phyloP scores from a whole-genome alignment of 306 rosid species.

The Echinosophora koreensis region DNA sequence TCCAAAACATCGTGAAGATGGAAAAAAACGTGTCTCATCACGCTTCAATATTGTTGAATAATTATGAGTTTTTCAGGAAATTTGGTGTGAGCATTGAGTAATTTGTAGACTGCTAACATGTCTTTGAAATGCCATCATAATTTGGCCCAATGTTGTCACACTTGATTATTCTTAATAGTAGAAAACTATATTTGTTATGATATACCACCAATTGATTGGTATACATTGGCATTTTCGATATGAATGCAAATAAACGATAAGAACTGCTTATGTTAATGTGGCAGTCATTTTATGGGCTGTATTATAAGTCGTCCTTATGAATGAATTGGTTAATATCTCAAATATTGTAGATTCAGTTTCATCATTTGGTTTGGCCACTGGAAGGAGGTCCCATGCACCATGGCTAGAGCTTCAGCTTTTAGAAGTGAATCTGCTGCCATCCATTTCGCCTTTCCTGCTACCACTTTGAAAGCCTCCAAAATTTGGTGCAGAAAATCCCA shows the following conservation, averaged over 20 bases:
- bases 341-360: too few species aligned
- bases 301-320: too few species aligned
- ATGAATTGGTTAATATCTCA: too few species aligned
- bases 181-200: slow-evolving; percentile 16
- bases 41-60: slow-evolving; percentile 39
- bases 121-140: slow-evolving; percentile 7
- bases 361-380: too few species aligned
- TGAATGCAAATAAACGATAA: background rate
- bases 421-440: too few species aligned
- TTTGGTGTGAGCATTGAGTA: slow-evolving; percentile 43
- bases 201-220: background rate
- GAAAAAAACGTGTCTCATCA: background rate
- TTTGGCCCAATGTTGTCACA: background rate
- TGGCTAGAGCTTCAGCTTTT: too few species aligned
- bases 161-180: slow-evolving; percentile 12
- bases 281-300: background rate
- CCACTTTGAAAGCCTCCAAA: too few species aligned
- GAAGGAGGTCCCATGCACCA: too few species aligned
- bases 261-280: background rate
- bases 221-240: background rate
- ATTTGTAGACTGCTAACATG: background rate
- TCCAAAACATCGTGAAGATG: slow-evolving; percentile 15
- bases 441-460: too few species aligned
- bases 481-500: too few species aligned
- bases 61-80: slow-evolving; percentile 25